Evolutionary conservation across 768 basidiomycete species (phyloP), one percentile per base, ranked within the genome.

Genomic region (Strobilomyces confusus): DNA sequence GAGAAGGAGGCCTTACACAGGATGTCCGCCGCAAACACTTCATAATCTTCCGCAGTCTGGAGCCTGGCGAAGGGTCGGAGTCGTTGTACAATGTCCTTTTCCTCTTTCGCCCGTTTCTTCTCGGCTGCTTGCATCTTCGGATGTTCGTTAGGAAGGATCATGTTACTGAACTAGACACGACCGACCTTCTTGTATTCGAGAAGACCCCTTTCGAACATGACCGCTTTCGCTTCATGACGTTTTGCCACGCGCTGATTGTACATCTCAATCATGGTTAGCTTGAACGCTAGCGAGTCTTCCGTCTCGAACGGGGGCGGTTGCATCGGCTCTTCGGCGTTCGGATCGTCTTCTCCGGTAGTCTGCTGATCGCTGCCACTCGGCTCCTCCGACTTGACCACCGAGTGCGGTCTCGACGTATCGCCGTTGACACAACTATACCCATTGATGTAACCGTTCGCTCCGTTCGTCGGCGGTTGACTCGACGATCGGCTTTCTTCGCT

Each of bases 161-260:
- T 19, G 5, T 30, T 2, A 26, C 29, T 6, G n/a, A 26, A 34
- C 14, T 20, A 23, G 23, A 26, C 5, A 15, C 13, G 8, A 62
- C 78, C 47, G 55, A 93, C 95, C 84, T 94, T 93, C 71, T 95
- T 98, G 67, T 95, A 92, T 60, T 97, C 92, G 44, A 95, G 75
- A 48, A 99, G 72, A 1, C 92, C 92, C 38, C 95, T 77, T 62
- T 98, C 90, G 62, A 92, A 97, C 68, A 99, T 90, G 57, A 99
- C 69, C 3, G 83, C 83, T 71, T 98, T 99, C 26, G 80, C 82
- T 64, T 94, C 89, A 49, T 83, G 72, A 38, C 95, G 80, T 71
- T 88, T 92, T 56, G 91, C 88, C 11, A 98, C 79, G 46, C 91
- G 84, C 54, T 93, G 90, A 58, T 81, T 83, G 73, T 98, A 99